A percentile compares a stretch with the other conserved stretches of the same genome.
Evolutionary conservation across 2,329 filamentous ascomycete species (phyloP).

Genomic region (Colletotrichum lupini): DNA sequence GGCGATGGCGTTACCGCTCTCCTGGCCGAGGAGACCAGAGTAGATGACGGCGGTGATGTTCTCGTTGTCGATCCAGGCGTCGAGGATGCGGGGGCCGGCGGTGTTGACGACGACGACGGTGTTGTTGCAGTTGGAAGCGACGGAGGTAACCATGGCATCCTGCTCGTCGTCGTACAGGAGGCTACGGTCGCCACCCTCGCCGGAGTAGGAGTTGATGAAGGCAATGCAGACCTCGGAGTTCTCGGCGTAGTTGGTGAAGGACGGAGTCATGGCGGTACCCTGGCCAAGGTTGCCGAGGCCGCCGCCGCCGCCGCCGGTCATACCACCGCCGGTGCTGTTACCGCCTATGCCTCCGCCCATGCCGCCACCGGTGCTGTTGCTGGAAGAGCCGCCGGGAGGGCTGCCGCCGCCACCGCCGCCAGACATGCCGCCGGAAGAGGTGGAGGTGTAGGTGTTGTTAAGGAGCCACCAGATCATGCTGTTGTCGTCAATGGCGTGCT

Average conservation of each 20-base stretch:
- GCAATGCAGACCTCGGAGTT: conserved; percentile 29
- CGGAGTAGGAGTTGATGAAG: conserved; percentile 44
- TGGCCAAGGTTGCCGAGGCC: conserved; percentile 21
- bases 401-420: conserved; percentile 14
- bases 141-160: conserved; percentile 62
- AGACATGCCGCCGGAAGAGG: conserved; percentile 13
- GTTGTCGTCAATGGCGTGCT: conserved; percentile 51
- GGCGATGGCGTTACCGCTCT: conserved; percentile 67
- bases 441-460: conserved; percentile 30
- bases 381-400: background rate
- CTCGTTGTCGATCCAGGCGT: conserved; percentile 70
- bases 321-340: conserved; percentile 24
- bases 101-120: conserved; percentile 74
- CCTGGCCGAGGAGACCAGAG: conserved; percentile 74
- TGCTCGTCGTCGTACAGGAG: conserved; percentile 73
- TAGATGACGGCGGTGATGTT: conserved; percentile 74
- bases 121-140: conserved; percentile 69
- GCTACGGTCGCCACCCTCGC: conserved; percentile 78
- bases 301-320: conserved; percentile 14
- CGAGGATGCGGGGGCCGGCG: conserved; percentile 68
- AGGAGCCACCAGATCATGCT: conserved; percentile 50
- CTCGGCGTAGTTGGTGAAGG: conserved; percentile 27
- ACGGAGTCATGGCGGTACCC: background rate
- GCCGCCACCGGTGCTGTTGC: conserved; percentile 14
- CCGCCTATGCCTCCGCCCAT: background rate